phyloP scores from a whole-genome alignment of 2,329 filamentous ascomycete genomes.

The Fusarium torulosum region DNA sequence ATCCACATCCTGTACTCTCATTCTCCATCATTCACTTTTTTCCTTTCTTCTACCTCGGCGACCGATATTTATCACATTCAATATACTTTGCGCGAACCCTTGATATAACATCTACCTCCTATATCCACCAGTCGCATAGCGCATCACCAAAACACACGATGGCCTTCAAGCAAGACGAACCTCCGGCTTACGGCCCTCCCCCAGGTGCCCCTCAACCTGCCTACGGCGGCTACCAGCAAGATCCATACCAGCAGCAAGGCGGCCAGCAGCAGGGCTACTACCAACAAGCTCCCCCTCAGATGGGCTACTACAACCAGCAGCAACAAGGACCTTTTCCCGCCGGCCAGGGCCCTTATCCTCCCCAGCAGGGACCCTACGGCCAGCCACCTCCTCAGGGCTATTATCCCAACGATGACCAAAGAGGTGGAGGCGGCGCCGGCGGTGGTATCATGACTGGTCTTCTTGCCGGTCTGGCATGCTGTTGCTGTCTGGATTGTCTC shows the following conservation, averaged over 20 bases:
- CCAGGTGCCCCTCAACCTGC: slow-evolving; percentile 58
- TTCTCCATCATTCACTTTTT: not conserved
- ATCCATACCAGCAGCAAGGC: slow-evolving; percentile 49
- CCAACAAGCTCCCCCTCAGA: slow-evolving; percentile 50
- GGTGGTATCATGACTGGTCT: slow-evolving; percentile 60
- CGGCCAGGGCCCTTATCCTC: slow-evolving; percentile 53
- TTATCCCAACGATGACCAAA: slow-evolving; percentile 49
- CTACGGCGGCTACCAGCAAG: slow-evolving; percentile 58
- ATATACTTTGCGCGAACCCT: slow-evolving; percentile 8
- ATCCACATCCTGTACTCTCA: slow-evolving; percentile 15
- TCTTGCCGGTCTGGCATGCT: slow-evolving; percentile 66
- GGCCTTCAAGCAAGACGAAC: slow-evolving; percentile 61
- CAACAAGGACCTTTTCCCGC: slow-evolving; percentile 52
- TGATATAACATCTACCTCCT: slow-evolving; percentile 9
- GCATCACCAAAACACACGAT: slow-evolving; percentile 27
- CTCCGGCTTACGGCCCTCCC: slow-evolving; percentile 61
- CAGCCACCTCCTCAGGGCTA: slow-evolving; percentile 55
- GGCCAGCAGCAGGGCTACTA: slow-evolving; percentile 46
- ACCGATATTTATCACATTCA: slow-evolving; percentile 13
- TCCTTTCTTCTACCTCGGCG: slow-evolving; percentile 3
- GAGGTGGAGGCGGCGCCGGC: slow-evolving; percentile 45
- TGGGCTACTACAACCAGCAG: slow-evolving; percentile 50
- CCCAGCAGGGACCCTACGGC: slow-evolving; percentile 55
- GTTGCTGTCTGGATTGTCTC: slow-evolving; percentile 69
- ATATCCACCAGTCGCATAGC: slow-evolving; percentile 16